Conservation (phyloP, 2,329 filamentous ascomycete species). For the Calonectria fujianensis region DNA sequence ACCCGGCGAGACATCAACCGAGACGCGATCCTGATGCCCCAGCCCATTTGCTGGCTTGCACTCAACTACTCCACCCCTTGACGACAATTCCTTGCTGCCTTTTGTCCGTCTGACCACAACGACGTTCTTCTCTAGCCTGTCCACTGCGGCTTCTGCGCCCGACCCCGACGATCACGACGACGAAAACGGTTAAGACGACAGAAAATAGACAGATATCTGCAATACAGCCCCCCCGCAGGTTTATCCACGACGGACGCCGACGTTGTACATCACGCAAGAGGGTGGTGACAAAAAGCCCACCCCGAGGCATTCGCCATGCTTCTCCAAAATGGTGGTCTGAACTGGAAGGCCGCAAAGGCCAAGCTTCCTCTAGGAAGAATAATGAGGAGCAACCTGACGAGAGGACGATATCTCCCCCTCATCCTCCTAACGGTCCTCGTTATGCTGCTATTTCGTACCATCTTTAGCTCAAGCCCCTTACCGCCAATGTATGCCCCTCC, state of each 20-base stretch:
- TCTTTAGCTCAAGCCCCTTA: constrained; percentile 86
- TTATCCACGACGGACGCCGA: constrained; percentile 42
- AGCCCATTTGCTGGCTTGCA: constrained; percentile 16
- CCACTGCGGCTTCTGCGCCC: constrained; percentile 22
- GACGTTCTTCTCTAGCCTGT: constrained; percentile 13
- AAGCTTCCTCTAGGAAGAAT: constrained; percentile 86
- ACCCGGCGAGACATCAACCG: constrained; percentile 18
- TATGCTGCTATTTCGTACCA: constrained; percentile 90
- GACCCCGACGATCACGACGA: constrained; percentile 31
- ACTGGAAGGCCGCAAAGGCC: constrained; percentile 92
- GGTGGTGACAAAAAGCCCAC: constrained; percentile 45
- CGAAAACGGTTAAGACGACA: constrained; percentile 36
- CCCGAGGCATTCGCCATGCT: constrained; percentile 78
- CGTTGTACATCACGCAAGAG: constrained; percentile 33
- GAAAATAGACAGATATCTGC: constrained; percentile 2
- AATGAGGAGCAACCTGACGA: constrained; percentile 81
- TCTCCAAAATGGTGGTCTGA: constrained; percentile 90
- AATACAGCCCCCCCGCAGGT: constrained; percentile 24
- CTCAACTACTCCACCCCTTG: constrained; percentile 29
- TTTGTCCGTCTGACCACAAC: constrained; percentile 33
- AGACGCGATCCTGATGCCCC: constrained; percentile 40
- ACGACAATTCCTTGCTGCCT: constrained; percentile 28
- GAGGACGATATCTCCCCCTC: constrained; percentile 85
- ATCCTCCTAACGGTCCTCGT: constrained; percentile 82
- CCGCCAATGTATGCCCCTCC: constrained; percentile 84